These are phyloP conservation scores for Sporormia fimetaria DNA, from an alignment of 495 filamentous ascomycete species.

Conservation along the genomic window DNA sequence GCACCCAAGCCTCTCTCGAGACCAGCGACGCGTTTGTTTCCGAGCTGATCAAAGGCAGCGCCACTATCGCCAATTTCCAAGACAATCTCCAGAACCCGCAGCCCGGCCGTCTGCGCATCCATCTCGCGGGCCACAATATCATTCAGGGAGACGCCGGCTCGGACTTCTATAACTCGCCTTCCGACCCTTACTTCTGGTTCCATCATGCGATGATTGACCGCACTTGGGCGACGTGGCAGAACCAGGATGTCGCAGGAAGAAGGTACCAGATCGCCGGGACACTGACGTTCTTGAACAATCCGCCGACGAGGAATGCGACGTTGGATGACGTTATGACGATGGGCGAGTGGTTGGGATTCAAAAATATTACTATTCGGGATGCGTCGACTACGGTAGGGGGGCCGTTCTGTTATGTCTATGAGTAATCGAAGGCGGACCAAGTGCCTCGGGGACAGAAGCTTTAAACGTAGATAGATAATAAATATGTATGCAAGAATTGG, in stretches of 20 bases:
- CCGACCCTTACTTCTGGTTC: conserved; percentile 56
- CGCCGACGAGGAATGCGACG: conserved; percentile 9
- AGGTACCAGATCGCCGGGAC: conserved; percentile 4
- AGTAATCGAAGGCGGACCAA: too few species aligned
- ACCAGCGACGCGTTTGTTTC: background rate
- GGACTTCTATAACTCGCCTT: conserved; percentile 46
- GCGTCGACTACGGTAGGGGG: conserved; percentile 1
- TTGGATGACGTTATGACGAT: conserved; percentile 6
- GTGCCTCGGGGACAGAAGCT: too few species aligned
- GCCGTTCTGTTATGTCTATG: conserved; percentile 11
- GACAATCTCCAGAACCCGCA: too few species aligned
- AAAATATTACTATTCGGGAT: conserved; percentile 3
- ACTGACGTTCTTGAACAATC: conserved; percentile 6
- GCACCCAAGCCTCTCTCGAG: background rate
- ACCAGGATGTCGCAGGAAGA: conserved; percentile 31
- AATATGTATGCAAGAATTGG: too few species aligned
- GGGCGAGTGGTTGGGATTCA: background rate
- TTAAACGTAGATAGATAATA: too few species aligned
- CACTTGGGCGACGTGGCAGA: conserved; percentile 60
- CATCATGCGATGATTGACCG: conserved; percentile 61
- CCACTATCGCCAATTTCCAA: background rate
- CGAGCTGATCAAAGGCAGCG: background rate
- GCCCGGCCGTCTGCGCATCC: too few species aligned
- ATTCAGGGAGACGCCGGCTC: conserved; percentile 46
- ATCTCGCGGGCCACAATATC: conserved; percentile 49